Evolutionary conservation across 306 rosid species (phyloP), one percentile per base, ranked within the genome.

Genomic region (Abrus pulchellus): DNA sequence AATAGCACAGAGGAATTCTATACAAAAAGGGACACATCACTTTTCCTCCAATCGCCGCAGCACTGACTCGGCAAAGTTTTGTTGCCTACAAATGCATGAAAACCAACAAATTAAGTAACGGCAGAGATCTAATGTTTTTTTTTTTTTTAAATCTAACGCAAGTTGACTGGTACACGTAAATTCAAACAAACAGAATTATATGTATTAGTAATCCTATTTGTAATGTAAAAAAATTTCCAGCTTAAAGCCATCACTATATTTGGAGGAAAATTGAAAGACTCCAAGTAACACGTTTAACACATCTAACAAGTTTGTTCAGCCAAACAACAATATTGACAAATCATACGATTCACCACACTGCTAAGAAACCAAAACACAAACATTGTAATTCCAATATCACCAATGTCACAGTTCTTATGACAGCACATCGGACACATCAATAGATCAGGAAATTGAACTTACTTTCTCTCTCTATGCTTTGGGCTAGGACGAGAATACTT

Each of bases 401-500:
- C 30, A 68, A 28, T 49, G 41, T 45, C 59, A 48, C 43, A n/a
- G 49, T 34, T 13, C 61, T 53, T 14, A 45, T 67, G 28, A 10
- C 36, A 44, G 3, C 36, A 79, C 9, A 70, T 65, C 30, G 1
- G 29, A 70, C 65, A 53, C 50, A 36, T 4, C 9, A 12, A 43
- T 47, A 74, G 43, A 33, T 53, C 6, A 30, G 57, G 78, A 41
- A 80, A 54, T 13, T 41, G 29, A 71, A 83, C 89, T 80, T 87
- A 94, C 98, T 89, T 95, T 48, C 83, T 85, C 76, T 95, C 98
- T 79, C 88, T 89, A 74, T 87, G 97, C 88, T 93, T 95, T 8
- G 98, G 97, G 83, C 99, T 93, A 30, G 99, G 99, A 48, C 91
- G 97, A 66, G 99, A 90, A 83, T 95, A 92, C 89, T 95, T 95